Base-by-base conservation (phyloP, 352 stramenopile genomes). In the Phytopythium montanum region DNA sequence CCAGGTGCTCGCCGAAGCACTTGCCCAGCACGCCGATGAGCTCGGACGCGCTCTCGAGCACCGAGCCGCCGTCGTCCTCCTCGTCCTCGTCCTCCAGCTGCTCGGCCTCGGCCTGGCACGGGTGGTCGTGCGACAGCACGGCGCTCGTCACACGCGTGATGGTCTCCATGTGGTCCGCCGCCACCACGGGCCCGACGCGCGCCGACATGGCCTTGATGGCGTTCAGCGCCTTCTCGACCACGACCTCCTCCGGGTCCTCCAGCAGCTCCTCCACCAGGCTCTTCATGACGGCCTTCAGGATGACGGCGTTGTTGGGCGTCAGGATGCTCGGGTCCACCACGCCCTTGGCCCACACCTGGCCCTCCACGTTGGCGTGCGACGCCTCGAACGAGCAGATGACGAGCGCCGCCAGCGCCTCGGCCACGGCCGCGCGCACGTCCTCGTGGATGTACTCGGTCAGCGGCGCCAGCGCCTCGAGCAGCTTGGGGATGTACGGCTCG, bases 151-250 rank as follows among this genome's bases (percentile, higher is more conserved):
- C 76, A 56, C 90, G 81, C 70, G 95, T 88, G 44, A 94, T 80
- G 44, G 81, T 62, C 23, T 85, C 79, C 60, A 99, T 83, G 79
- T 97, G 84, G 33, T 96, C 88, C 58, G 94, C 88, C 19, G 83
- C 92, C 55, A 98, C 98, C 21, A 93, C 81, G 5, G 87, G 77
- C 19, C 94, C 96, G 31, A 97, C 88, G 57, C 97, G 92, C 34
- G 94, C 90, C 50, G 94, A 97, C 82, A 99, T 96, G 57, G 97
- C 87, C 67, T 97, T 98, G 54, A 99, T 84, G 19, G 95, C 95
- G 53, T 95, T 98, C 61, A 99, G 96, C 1, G 96, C 87, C 68
- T 97, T 97, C 77, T 97, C 94, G 56, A 99, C 96, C 16, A 99
- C 84, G 34, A 88, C 61, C 55, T 88, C 82, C 59, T 96, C 83